Evolutionary conservation across 2,329 filamentous ascomycete genomes (phyloP).

Genomic region (Apiospora saccharicola): DNA sequence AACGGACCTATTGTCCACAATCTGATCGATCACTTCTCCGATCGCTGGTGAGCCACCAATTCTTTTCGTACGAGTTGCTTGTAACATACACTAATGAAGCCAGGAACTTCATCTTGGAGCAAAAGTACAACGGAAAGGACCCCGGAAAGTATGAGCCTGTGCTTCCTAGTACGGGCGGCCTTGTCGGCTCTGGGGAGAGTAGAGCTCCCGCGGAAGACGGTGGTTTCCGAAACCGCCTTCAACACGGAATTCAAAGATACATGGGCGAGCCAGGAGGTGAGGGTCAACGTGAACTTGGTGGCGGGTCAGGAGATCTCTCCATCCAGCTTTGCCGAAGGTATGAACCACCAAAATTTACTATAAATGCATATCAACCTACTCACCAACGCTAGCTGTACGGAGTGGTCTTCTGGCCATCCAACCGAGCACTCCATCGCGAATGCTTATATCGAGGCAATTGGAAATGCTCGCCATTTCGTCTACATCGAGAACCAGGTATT

Average conservation of each 20-base stretch:
- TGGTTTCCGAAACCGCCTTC: slow-evolving; percentile 46
- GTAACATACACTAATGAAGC: slow-evolving; percentile 27
- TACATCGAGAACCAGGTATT: slow-evolving; percentile 78
- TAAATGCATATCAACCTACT: not conserved
- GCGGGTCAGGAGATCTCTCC: not conserved
- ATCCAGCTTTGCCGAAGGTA: slow-evolving; percentile 62
- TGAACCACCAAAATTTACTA: not conserved
- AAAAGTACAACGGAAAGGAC: slow-evolving; percentile 73
- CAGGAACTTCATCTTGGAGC: slow-evolving; percentile 83
- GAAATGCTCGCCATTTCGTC: slow-evolving; percentile 73
- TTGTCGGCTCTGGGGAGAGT: slow-evolving; percentile 33
- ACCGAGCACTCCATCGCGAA: slow-evolving; percentile 83
- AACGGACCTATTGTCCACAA: slow-evolving; percentile 78
- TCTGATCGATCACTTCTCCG: slow-evolving; percentile 78
- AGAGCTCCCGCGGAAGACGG: not conserved
- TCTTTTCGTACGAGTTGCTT: not conserved
- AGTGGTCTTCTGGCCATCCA: slow-evolving; percentile 60
- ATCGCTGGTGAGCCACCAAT: slow-evolving; percentile 69
- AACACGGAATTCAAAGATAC: slow-evolving; percentile 48
- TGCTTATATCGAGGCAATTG: slow-evolving; percentile 79
- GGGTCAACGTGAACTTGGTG: not conserved
- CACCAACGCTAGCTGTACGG: slow-evolving; percentile 47
- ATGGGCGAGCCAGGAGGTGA: slow-evolving; percentile 45
- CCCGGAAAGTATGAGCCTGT: slow-evolving; percentile 57
- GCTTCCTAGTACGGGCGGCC: slow-evolving; percentile 30